Evolutionary conservation across 495 filamentous ascomycete species (phyloP).

Genomic region (Penicillium chermesinum): DNA sequence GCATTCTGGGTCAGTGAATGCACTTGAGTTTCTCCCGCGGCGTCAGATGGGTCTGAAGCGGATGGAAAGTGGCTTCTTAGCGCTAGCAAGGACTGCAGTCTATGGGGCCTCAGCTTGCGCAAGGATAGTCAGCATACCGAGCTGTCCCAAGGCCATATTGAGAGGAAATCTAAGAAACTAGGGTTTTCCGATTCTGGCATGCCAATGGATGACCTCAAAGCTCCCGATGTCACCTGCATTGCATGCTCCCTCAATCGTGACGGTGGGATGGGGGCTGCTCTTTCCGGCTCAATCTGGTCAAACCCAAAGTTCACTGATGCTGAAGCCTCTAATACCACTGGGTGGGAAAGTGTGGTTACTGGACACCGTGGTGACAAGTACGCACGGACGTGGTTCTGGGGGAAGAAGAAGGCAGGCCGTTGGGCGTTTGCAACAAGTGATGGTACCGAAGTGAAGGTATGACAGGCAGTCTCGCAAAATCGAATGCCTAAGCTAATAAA

Average conservation of each 20-base stretch:
- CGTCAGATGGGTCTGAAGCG: conserved; percentile 82
- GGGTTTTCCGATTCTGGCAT: conserved; percentile 50
- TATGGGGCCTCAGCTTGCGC: conserved; percentile 93
- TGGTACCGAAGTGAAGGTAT: conserved; percentile 65
- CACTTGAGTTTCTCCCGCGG: conserved; percentile 76
- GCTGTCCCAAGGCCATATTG: conserved; percentile 79
- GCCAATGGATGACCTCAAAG: conserved; percentile 65
- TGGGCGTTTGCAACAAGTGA: conserved; percentile 91
- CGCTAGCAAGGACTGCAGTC: conserved; percentile 76
- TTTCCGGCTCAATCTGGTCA: conserved; percentile 70
- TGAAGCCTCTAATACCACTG: conserved; percentile 64
- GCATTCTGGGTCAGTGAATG: conserved; percentile 78
- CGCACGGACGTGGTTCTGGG: conserved; percentile 97
- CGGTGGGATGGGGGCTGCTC: conserved; percentile 77
- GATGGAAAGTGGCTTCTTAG: conserved; percentile 93
- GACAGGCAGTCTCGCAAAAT: neutral
- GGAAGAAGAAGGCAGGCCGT: conserved; percentile 81
- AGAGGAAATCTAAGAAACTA: conserved; percentile 77
- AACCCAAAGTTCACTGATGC: conserved; percentile 56
- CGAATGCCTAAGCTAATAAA: conserved; percentile 8
- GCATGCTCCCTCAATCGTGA: conserved; percentile 88
- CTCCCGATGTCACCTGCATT: conserved; percentile 82
- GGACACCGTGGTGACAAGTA: conserved; percentile 82
- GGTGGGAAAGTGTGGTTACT: conserved; percentile 95
- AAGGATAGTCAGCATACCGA: conserved; percentile 92